Evolutionary conservation across 352 stramenopile genomes (phyloP).

Genomic region (Salisapilia sapeloensis): DNA sequence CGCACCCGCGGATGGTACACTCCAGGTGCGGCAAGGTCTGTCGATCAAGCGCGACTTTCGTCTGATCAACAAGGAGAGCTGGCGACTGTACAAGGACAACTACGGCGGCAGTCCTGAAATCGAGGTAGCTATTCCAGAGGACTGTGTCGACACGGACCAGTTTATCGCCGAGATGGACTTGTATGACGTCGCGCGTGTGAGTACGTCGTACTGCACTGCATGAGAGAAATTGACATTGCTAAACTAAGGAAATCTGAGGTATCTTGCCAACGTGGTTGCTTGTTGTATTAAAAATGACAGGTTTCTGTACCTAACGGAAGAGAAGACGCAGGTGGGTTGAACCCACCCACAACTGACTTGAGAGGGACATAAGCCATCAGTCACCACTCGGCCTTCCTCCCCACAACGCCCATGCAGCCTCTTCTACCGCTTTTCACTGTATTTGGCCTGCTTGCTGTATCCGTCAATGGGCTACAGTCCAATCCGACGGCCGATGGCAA

Average conservation of each 20-base stretch:
- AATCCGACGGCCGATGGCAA: slow-evolving; percentile 9
- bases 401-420: too few species aligned
- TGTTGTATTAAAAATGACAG: too few species aligned
- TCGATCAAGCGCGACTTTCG: slow-evolving; percentile 58
- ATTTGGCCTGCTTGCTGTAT: not conserved
- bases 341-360: too few species aligned
- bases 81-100: slow-evolving; percentile 52
- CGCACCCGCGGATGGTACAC: slow-evolving; percentile 38
- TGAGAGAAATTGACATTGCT: too few species aligned
- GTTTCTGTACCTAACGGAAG: too few species aligned
- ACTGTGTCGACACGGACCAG: slow-evolving; percentile 26
- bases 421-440: too few species aligned
- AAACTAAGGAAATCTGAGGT: too few species aligned
- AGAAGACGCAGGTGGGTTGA: too few species aligned
- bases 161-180: slow-evolving; percentile 36
- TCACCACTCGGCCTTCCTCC: too few species aligned
- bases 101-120: slow-evolving; percentile 56
- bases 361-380: too few species aligned
- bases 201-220: slow-evolving; percentile 52
- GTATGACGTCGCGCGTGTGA: slow-evolving; percentile 31
- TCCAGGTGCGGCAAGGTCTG: slow-evolving; percentile 36
- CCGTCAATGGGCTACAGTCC: slow-evolving; percentile 12
- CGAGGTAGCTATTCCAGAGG: slow-evolving; percentile 33
- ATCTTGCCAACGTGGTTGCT: too few species aligned
- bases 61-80: slow-evolving; percentile 68